Percentiles rank a stretch among this genome's conserved stretches.
These are phyloP conservation scores for Metschnikowia borealis DNA, from an alignment of 805 yeast genomes.

Conservation along the genomic window DNA sequence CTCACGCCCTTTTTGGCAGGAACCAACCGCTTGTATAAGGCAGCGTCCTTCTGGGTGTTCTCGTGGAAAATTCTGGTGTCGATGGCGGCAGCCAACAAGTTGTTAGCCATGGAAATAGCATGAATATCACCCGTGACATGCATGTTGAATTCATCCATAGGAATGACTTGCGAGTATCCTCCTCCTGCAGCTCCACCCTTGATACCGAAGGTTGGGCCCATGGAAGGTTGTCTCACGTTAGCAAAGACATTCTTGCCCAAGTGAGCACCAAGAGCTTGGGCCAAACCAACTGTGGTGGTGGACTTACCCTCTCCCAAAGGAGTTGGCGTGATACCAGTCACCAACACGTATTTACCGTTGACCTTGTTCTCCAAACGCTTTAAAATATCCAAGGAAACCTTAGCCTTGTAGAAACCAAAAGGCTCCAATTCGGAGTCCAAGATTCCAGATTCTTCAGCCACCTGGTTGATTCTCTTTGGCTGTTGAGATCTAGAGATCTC, in stretches of 20 bases:
- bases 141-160: slow-evolving; percentile 86
- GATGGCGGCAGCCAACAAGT: slow-evolving; percentile 77
- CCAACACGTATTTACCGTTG: slow-evolving; percentile 70
- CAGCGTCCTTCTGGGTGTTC: slow-evolving; percentile 66
- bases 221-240: slow-evolving; percentile 81
- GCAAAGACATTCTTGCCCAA: slow-evolving; percentile 67
- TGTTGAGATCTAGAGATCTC: slow-evolving; percentile 73
- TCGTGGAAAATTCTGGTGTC: slow-evolving; percentile 87
- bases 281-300: slow-evolving; percentile 78
- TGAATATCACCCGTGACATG: slow-evolving; percentile 85
- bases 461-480: slow-evolving; percentile 65
- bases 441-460: slow-evolving; percentile 68
- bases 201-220: slow-evolving; percentile 88
- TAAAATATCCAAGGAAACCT: slow-evolving; percentile 60
- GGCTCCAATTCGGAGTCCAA: slow-evolving; percentile 66
- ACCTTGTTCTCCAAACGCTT: slow-evolving; percentile 56
- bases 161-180: slow-evolving; percentile 82
- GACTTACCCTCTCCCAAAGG: slow-evolving; percentile 86
- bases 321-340: slow-evolving; percentile 83
- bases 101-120: slow-evolving; percentile 79
- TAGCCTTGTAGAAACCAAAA: slow-evolving; percentile 73
- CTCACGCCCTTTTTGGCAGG: slow-evolving; percentile 71
- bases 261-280: slow-evolving; percentile 78
- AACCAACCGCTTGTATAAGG: slow-evolving; percentile 69
- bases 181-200: slow-evolving; percentile 93